A percentile compares a stretch with the other conserved stretches of the same genome.
These are phyloP conservation scores for Fusarium napiforme DNA, from an alignment of 2,329 filamentous ascomycete species.

Conservation along the genomic window DNA sequence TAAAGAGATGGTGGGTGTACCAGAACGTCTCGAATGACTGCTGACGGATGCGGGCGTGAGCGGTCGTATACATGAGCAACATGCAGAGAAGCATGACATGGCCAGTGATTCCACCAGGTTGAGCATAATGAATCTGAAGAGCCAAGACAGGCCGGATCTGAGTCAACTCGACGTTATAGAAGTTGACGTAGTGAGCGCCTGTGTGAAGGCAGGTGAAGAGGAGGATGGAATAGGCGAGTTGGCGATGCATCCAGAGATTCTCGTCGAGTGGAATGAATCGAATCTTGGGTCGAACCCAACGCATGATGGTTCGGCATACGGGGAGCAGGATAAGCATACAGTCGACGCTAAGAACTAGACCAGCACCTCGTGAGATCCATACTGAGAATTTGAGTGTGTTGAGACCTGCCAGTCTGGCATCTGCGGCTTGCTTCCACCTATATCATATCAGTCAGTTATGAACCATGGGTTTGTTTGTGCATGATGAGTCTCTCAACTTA, in stretches of 20 bases:
- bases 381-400: constrained; percentile 89
- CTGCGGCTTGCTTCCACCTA: constrained; percentile 81
- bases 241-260: constrained; percentile 95
- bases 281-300: constrained; percentile 86
- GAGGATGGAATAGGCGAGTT: constrained; percentile 89
- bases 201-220: constrained; percentile 84
- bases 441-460: constrained; percentile 31
- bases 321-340: constrained; percentile 89
- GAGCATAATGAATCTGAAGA: constrained; percentile 89
- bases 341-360: constrained; percentile 85
- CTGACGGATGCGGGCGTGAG: constrained; percentile 91
- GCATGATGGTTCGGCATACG: constrained; percentile 91
- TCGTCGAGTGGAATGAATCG: constrained; percentile 94
- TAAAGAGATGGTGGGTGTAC: constrained; percentile 99
- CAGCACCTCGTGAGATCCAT: constrained; percentile 95
- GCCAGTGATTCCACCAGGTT: constrained; percentile 91
- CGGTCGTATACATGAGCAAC: constrained; percentile 97
- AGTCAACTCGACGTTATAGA: constrained; percentile 90
- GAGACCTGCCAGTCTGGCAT: constrained; percentile 76
- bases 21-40: constrained; percentile 99
- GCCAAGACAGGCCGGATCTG: constrained; percentile 85
- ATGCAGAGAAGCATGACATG: constrained; percentile 99
- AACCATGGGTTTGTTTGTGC: not conserved
- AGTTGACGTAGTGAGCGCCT: constrained; percentile 92
- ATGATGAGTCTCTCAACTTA: constrained; percentile 56